Evolutionary conservation across 305 asterid species (phyloP), one percentile per base, ranked within the genome.

Genomic region (Salvia sclarea): DNA sequence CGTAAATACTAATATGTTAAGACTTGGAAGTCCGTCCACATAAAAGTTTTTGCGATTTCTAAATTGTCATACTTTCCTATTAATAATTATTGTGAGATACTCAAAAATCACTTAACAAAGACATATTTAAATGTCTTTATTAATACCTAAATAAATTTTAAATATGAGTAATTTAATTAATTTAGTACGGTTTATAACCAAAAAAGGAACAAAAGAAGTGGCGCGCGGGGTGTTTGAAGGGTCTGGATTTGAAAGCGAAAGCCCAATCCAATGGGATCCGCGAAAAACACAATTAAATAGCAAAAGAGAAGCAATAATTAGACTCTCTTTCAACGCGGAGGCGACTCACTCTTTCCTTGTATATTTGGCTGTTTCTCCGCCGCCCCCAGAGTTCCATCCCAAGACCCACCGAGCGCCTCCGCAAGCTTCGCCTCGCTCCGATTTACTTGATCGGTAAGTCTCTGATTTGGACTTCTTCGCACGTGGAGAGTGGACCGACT

Each of bases 251-350:
- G 44, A 73, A 58, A 44, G 38, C 21, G 49, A 30, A 66, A 56
- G 65, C 65, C 60, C 44, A 44, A 58, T 16, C 56, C 62, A 30
- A 70, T 13, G 52, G 11, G 49, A 0, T 12, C 18, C 11, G 1
- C 45, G 4, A 21, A 28, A 6, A 30, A 49, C n/a, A 20, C 4
- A 60, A 61, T 20, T 55, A 61, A 44, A 31, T 10, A 41, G 1
- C 7, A 31, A 63, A 69, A 69, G 61, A 40, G 38, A 33, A 40
- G 16, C 47, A 62, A 59, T 64, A 1, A 64, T 68, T 55, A 71
- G 57, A 52, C 59, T 63, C 81, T 55, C 77, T 67, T 77, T 78
- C 83, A 61, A 73, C 87, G 85, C 79, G 74, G 84, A 67, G 50
- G 68, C 71, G 68, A 67, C 72, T 56, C 14, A 6, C 65, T 41